These are phyloP conservation scores for Cystofilobasidium macerans DNA, from an alignment of 768 basidiomycete genomes.

Conservation along the genomic window DNA sequence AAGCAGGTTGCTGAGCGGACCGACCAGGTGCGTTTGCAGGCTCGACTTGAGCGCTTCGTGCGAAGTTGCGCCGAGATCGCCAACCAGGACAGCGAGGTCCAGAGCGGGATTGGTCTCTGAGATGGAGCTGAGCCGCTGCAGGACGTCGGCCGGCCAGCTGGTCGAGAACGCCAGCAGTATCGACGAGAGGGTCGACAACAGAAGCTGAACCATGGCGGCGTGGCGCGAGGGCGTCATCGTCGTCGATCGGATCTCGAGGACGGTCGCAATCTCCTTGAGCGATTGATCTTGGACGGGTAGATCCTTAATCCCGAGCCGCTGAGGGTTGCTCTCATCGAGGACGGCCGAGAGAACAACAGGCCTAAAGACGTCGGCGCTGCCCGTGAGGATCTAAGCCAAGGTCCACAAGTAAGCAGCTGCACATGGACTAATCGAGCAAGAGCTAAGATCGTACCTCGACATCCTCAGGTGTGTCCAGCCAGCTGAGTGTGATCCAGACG, in stretches of 20 bases:
- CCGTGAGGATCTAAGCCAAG: slow-evolving; percentile 27
- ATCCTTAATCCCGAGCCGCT: slow-evolving; percentile 13
- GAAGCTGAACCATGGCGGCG: background rate
- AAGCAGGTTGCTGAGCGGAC: slow-evolving; percentile 2
- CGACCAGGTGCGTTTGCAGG: slow-evolving; percentile 13
- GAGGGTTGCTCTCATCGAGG: slow-evolving; percentile 28
- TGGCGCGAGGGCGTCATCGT: slow-evolving; percentile 30
- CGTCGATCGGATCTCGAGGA: slow-evolving; percentile 11
- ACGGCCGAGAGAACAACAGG: slow-evolving; percentile 30
- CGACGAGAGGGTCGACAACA: background rate
- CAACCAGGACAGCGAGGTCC: slow-evolving; percentile 1
- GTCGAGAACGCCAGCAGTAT: slow-evolving; percentile 27
- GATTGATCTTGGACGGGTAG: slow-evolving; percentile 17
- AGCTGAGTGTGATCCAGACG: background rate
- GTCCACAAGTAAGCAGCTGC: too few relatives aligned
- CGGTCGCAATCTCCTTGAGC: slow-evolving; percentile 15
- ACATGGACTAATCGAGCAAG: too few relatives aligned
- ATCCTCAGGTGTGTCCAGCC: slow-evolving; percentile 9
- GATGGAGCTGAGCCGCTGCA: background rate
- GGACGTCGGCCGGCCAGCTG: slow-evolving; percentile 17
- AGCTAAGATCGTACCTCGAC: too few relatives aligned
- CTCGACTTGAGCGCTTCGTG: slow-evolving; percentile 6
- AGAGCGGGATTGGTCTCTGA: background rate
- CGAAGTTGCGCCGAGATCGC: slow-evolving; percentile 11
- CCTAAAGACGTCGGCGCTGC: slow-evolving; percentile 33